Base-by-base conservation (phyloP, 352 stramenopile genomes). In the Phytophthora multivora region DNA sequence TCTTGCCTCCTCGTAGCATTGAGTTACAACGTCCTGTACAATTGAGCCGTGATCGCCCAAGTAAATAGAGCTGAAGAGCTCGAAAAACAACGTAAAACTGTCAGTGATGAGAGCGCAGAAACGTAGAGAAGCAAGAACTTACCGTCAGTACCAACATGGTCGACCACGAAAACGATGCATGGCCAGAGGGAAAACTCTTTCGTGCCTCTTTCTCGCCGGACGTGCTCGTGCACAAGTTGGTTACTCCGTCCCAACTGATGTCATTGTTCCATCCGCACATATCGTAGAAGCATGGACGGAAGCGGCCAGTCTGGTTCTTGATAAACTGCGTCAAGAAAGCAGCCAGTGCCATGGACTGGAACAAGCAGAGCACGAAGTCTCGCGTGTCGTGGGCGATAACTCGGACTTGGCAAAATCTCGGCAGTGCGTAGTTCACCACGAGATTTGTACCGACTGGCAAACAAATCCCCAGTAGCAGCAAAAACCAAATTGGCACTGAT, bases 231-330 rank as follows among this genome's bases (percentile, higher is more conserved):
- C 80, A 92, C 45, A 90, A 47, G 51, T 95, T 93, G 23, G 77
- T 76, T 11, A 83, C 67, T 53, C 86, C 83, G 50, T 95, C 83
- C 86, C 86, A 95, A 4, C 79, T 68, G n/a, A 79, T 60, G 47
- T 79, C 62, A 47, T 79, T 82, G 38, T 91, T 58, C 86, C 86
- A 94, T 30, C 80, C 70, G 64, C 86, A 94, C 83, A 94, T 94
- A 59, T 90, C 76, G 58, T 93, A 89, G 51, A 92, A 94, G 66
- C 78, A 88, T 31, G 86, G 86, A 21, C 86, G 83, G 62, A 94
- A 92, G 39, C 86, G 80, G 18, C 86, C 86, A 0, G 80, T 87
- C 67, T 87, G 78, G 71, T 87, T 89, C 69, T 94, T 94, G 25
- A 77, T 80, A 43, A 94, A 90, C 47, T 94, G 83, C 16, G 86